Evolutionary conservation across 306 rosid species (phyloP).

Genomic region (Trifolium repens): DNA sequence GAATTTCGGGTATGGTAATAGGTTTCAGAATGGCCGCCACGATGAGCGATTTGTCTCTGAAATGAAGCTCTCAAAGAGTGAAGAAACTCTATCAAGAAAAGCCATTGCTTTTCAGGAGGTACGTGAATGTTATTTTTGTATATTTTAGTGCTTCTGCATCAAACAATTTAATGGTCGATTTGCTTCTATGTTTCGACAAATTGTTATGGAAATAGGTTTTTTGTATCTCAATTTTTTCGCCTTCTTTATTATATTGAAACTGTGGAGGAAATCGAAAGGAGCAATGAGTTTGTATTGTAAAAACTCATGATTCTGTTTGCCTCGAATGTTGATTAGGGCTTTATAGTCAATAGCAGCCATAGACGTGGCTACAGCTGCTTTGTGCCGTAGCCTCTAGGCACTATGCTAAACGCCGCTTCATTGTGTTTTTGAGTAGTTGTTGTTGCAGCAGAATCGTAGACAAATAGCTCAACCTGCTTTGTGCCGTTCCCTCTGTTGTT

Average conservation of each 20-base stretch:
- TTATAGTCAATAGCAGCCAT: background rate
- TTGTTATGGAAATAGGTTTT: slow-evolving; percentile 7
- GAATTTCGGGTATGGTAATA: slow-evolving; percentile 69
- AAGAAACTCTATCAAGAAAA: slow-evolving; percentile 62
- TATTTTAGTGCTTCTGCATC: slow-evolving; percentile 12
- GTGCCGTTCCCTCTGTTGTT: background rate
- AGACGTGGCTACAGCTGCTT: background rate
- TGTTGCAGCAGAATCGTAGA: background rate
- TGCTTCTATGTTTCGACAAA: slow-evolving; percentile 16
- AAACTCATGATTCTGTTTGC: slow-evolving; percentile 15
- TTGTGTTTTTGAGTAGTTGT: background rate
- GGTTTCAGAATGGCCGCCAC: slow-evolving; percentile 68
- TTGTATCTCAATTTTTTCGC: slow-evolving; percentile 1
- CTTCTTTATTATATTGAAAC: slow-evolving; percentile 4
- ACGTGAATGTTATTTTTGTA: slow-evolving; percentile 30
- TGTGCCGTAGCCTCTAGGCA: background rate
- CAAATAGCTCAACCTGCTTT: background rate
- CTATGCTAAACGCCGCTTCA: background rate
- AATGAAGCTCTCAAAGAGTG: slow-evolving; percentile 85
- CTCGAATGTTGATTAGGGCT: slow-evolving; percentile 11
- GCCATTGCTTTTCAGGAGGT: slow-evolving; percentile 66
- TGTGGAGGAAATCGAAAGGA: slow-evolving; percentile 10
- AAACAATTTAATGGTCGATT: slow-evolving; percentile 31
- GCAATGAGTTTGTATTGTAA: slow-evolving; percentile 12
- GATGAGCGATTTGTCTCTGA: slow-evolving; percentile 91